Evolutionary conservation across 805 yeast genomes (phyloP).

Genomic region (Vanderwaltozyma polyspora): DNA sequence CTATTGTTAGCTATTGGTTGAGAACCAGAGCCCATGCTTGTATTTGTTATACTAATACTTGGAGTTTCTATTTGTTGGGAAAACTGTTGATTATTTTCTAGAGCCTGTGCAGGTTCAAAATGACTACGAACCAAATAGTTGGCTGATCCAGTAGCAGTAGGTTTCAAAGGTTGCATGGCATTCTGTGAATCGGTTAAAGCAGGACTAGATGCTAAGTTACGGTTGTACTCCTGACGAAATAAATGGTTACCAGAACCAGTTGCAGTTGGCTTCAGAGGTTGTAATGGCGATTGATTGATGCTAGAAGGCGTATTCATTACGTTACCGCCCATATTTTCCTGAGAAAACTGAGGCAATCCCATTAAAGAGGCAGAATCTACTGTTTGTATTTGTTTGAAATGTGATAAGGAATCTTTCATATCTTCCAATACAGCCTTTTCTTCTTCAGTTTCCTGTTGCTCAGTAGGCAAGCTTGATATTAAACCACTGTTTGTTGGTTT

Average conservation of each 20-base stretch:
- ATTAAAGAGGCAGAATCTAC: slow-evolving; percentile 45
- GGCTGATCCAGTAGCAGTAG: slow-evolving; percentile 33
- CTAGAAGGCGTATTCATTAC: neutral
- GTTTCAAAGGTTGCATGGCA: slow-evolving; percentile 22
- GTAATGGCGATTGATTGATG: slow-evolving; percentile 14
- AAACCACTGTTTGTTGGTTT: slow-evolving; percentile 15
- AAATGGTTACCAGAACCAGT: slow-evolving; percentile 27
- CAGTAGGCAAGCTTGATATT: slow-evolving; percentile 23
- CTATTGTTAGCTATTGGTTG: neutral
- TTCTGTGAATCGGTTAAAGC: slow-evolving; percentile 1
- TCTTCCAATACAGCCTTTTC: slow-evolving; percentile 64
- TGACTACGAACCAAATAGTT: slow-evolving; percentile 25
- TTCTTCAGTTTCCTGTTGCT: slow-evolving; percentile 38
- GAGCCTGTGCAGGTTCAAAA: slow-evolving; percentile 2
- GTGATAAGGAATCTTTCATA: slow-evolving; percentile 63
- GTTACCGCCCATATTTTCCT: slow-evolving; percentile 1
- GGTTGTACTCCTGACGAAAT: slow-evolving; percentile 17
- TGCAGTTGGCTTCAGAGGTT: slow-evolving; percentile 27
- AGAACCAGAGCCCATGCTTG: slow-evolving; percentile 1
- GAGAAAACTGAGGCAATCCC: slow-evolving; percentile 1
- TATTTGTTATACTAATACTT: slow-evolving; percentile 7
- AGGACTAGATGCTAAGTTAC: neutral
- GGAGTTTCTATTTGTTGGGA: slow-evolving; percentile 6
- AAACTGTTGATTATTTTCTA: neutral
- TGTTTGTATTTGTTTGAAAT: slow-evolving; percentile 59